Base-by-base conservation (phyloP, 345 rosid genomes). In the Ceriops decandra region DNA sequence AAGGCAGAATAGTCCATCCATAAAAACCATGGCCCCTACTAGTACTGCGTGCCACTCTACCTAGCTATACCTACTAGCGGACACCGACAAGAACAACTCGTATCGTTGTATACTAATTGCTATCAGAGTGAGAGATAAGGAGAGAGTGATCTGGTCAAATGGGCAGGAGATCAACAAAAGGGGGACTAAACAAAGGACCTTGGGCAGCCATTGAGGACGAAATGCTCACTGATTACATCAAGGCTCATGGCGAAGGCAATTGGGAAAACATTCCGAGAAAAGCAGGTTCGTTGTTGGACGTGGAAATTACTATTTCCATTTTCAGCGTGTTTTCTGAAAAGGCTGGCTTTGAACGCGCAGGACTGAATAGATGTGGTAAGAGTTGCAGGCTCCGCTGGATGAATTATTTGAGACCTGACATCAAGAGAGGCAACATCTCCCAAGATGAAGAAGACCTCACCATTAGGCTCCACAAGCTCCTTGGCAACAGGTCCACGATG, bases 381-480 rank as follows among this genome's bases (percentile, higher is more conserved):
- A 79, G 85, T 67, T 82, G 81, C 36, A 68, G 85, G 63, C 83
- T 82, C 16, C 58, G 85, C 7, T 76, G 85, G 83, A 16, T 76
- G 70, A 82, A 79, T 49, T 82, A 82, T 58, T 21, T 82, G 70
- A 76, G 79, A 58, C 85, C 81, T 19, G 82, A 72, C 9, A 79
- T 82, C 75, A 76, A 79, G 68, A 76, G 85, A 79, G 83, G 85
- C 42, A 82, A 82, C 68, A 69, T 82, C 22, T 24, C 76, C n/a
- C 30, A 21, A 0, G 85, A 82, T 9, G 85, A 82, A 63, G 81
- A 79, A 51, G 85, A 82, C 66, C 83, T 82, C 77, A 79, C 76
- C 74, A 53, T 78, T 68, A 70, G 85, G 60, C 82, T 81, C 51
- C 85, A 81, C 69, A 76, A 57, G 27, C 82, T 82, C 27, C 70